Evolutionary conservation across 306 rosid genomes (phyloP), one percentile per base, ranked within the genome.

Genomic region (Cicer chorassanicum): DNA sequence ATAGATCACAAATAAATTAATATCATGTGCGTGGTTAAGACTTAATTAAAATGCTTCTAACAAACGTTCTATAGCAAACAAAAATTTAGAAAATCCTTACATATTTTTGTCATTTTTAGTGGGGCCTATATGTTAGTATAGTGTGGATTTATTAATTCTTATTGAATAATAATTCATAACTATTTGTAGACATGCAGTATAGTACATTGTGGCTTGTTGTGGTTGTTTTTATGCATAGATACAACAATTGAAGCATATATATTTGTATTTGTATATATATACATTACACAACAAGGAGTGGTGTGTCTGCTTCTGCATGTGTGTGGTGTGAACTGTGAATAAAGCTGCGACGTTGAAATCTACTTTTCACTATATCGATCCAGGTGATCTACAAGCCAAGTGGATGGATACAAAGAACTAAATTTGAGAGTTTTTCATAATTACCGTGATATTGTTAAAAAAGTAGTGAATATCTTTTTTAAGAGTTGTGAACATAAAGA

Each of bases 241-340:
- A 76, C 77, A 72, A 66, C 41, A 59, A 34, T 11, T 34, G 48
- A 51, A 55, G 78, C 72, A 66, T 68, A 48, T 54, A 13, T 71
- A 29, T 75, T 64, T 71, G 24, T 65, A 40, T 38, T 68, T 2
- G 29, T 21, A 2, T 21, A 21, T 21, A 21, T 21, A 21, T 21
- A 21, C 3, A 21, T 19, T 46, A 55, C 61, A 74, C 48, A 50
- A 63, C 6, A 16, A 21, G 29, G 29, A 50, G 56, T 57, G 24
- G 54, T 61, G 84, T 43, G 55, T 53, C 73, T 76, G 61, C 57
- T 69, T 48, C 68, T 77, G 82, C 75, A 75, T 81, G 84, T 73
- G 80, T 70, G 63, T 55, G 70, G 39, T 44, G 44, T 11, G 54
- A 60, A 73, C 65, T 41, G 10, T 39, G 81, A 36, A 64, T 41